Percentiles rank a stretch among this genome's conserved stretches.
Conservation (phyloP, 225 moss, liverwort and hornwort genomes). For the Physcomitrium patens region DNA sequence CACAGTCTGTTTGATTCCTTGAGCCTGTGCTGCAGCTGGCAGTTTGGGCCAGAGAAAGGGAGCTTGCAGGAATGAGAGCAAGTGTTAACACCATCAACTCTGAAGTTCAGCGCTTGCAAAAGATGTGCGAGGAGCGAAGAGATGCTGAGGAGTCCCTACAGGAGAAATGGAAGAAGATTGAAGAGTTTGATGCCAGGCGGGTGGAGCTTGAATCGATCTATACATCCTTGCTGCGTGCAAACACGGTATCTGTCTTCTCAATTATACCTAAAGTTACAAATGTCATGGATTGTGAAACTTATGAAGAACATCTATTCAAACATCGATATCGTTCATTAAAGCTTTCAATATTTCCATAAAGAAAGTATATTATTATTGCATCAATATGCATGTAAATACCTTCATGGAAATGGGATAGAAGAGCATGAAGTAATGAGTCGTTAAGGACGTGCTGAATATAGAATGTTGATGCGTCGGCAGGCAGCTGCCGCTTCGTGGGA, state of each 20-base stretch:
- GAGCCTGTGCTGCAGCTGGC: conserved; percentile 61
- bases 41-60: conserved; percentile 93
- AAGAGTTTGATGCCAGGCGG: conserved; percentile 93
- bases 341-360: background rate
- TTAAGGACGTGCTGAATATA: conserved; percentile 10
- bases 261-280: background rate
- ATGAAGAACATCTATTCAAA: background rate
- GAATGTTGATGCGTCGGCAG: conserved; percentile 48
- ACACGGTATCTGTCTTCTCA: conserved; percentile 57
- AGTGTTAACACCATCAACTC: conserved; percentile 79
- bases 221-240: conserved; percentile 84
- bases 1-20: background rate
- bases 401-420: background rate
- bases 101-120: conserved; percentile 87
- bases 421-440: background rate
- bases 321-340: background rate
- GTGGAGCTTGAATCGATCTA: conserved; percentile 88
- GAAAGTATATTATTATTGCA: background rate
- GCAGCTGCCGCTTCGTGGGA: conserved; percentile 91
- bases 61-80: conserved; percentile 91
- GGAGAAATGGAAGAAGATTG: conserved; percentile 96
- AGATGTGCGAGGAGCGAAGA: conserved; percentile 94
- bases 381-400: background rate
- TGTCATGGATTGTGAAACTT: background rate
- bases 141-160: conserved; percentile 92